phyloP scores from a whole-genome alignment of 2,329 filamentous ascomycete genomes.

The Neonectria punicea region DNA sequence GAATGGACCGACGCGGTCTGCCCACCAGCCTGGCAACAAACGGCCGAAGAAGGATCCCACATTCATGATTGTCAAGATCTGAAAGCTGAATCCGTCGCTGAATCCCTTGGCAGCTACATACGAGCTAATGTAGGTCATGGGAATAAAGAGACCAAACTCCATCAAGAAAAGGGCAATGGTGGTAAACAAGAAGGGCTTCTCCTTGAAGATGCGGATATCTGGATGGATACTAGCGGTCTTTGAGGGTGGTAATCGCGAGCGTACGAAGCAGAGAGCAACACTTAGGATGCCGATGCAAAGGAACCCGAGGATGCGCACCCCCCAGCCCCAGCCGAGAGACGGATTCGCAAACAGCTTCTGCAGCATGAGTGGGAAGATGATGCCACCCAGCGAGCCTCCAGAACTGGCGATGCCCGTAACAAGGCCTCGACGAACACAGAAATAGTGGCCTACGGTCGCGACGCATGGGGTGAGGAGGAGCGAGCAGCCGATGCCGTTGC shows the following conservation, averaged over 20 bases:
- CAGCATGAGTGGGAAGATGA: slow-evolving; percentile 19
- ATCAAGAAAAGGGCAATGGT: slow-evolving; percentile 72
- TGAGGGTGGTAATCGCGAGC: slow-evolving; percentile 2
- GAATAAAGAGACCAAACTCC: slow-evolving; percentile 76
- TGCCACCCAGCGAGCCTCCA: slow-evolving; percentile 13
- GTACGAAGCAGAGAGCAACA: background rate
- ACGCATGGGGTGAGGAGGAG: slow-evolving; percentile 18
- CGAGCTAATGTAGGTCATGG: slow-evolving; percentile 78
- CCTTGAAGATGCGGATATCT: background rate
- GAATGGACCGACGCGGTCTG: too few species aligned
- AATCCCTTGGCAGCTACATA: slow-evolving; percentile 67
- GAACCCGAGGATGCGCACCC: slow-evolving; percentile 5
- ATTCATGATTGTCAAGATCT: too few species aligned
- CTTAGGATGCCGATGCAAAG: slow-evolving; percentile 2
- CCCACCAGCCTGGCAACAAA: too few species aligned
- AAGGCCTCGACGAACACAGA: slow-evolving; percentile 9
- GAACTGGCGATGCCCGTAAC: slow-evolving; percentile 16
- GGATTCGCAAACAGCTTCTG: slow-evolving; percentile 11
- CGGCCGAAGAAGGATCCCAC: too few species aligned
- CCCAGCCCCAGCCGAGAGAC: slow-evolving; percentile 14
- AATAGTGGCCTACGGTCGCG: slow-evolving; percentile 14
- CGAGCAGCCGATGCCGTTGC: slow-evolving; percentile 19
- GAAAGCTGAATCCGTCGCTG: slow-evolving; percentile 42
- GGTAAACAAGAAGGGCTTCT: slow-evolving; percentile 63
- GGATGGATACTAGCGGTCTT: slow-evolving; percentile 10